Conservation (phyloP, 225 moss, liverwort and hornwort species). For the Polytrichum formosum region DNA sequence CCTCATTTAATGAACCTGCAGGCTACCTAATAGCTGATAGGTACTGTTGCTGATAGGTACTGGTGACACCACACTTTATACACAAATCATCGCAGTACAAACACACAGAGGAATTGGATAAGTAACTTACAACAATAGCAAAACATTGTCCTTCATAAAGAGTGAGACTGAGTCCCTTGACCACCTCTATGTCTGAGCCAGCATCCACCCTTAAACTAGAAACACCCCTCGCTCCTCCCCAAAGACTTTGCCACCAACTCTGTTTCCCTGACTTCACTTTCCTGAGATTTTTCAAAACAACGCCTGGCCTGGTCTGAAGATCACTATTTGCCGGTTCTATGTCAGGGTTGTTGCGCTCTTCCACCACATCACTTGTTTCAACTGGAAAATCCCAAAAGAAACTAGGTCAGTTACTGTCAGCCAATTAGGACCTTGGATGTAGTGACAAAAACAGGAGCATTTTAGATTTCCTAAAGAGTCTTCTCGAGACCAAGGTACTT, state of each 20-base stretch:
- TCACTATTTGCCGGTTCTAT: slow-evolving; percentile 60
- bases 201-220: slow-evolving; percentile 42
- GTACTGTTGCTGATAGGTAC: no score
- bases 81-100: no score
- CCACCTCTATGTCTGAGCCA: slow-evolving; percentile 47
- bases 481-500: neutral
- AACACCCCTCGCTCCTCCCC: slow-evolving; percentile 47
- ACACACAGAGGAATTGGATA: neutral
- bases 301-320: slow-evolving; percentile 57
- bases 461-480: neutral
- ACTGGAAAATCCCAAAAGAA: slow-evolving; percentile 22
- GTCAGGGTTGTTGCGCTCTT: slow-evolving; percentile 61
- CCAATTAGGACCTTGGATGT: neutral
- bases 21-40: no score
- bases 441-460: slow-evolving; percentile 6
- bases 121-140: slow-evolving; percentile 74
- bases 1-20: no score
- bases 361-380: slow-evolving; percentile 39
- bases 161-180: slow-evolving; percentile 74
- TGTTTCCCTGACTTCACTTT: slow-evolving; percentile 56
- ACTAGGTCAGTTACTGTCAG: no score
- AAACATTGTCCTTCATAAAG: slow-evolving; percentile 86
- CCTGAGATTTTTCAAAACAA: slow-evolving; percentile 66
- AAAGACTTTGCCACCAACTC: slow-evolving; percentile 72
- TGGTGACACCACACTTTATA: no score